Conservation (phyloP, 1,284 basidiomycete genomes). For the Irpex sp. region DNA sequence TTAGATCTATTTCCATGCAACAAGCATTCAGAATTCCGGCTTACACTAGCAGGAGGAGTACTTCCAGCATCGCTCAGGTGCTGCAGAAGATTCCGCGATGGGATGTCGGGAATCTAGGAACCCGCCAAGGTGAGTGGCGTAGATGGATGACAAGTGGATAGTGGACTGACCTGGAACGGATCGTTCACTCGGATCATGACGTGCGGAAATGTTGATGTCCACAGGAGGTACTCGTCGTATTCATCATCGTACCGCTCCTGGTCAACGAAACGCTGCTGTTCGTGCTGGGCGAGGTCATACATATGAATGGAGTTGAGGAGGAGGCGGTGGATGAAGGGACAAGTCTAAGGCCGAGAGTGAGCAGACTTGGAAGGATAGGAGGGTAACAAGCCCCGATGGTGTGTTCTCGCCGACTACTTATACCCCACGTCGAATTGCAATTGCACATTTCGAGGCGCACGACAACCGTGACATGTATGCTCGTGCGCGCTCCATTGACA, state of each 20-base stretch:
- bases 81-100: neutral
- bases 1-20: neutral
- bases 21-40: neutral
- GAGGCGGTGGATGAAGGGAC: neutral
- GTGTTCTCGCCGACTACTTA: neutral
- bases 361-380: neutral
- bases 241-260: slow-evolving; percentile 6
- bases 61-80: neutral
- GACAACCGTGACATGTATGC: neutral
- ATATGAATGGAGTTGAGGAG: neutral
- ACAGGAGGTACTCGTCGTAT: slow-evolving; percentile 12
- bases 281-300: slow-evolving; percentile 1
- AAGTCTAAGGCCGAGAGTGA: neutral
- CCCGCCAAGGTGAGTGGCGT: neutral
- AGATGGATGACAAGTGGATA: neutral
- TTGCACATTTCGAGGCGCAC: neutral
- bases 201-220: slow-evolving; percentile 1
- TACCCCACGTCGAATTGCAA: neutral
- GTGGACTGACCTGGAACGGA: neutral
- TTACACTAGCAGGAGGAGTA: neutral
- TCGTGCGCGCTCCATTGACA: neutral
- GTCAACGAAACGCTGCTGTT: neutral
- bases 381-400: neutral
- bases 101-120: neutral
- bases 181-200: neutral